Percentiles rank a stretch among this genome's conserved stretches.
phyloP scores from a whole-genome alignment of 2,329 filamentous ascomycete genomes.

The Aspergillus caelatus region DNA sequence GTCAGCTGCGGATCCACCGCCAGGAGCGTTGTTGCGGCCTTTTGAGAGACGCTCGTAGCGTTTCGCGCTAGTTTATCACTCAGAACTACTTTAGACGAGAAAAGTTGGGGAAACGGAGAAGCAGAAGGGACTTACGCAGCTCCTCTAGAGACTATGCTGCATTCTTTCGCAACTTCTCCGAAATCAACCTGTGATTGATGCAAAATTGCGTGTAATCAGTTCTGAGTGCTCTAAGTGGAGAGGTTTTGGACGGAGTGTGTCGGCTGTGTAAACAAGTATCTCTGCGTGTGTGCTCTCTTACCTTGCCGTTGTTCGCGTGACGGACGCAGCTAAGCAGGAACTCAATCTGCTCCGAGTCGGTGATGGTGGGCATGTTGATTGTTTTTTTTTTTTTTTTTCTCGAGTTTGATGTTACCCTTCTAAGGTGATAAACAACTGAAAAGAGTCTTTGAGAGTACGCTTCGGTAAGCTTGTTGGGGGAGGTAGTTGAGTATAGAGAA shows the following conservation, averaged over 20 bases:
- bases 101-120: slow-evolving; percentile 20
- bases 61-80: slow-evolving; percentile 57
- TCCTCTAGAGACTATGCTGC: slow-evolving; percentile 64
- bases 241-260: background rate
- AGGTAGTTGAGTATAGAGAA: background rate
- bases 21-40: slow-evolving; percentile 15
- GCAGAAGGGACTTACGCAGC: slow-evolving; percentile 62
- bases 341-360: slow-evolving; percentile 62
- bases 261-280: background rate
- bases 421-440: background rate
- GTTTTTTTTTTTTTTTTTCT: too few species aligned
- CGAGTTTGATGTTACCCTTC: background rate
- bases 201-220: background rate
- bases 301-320: slow-evolving; percentile 62
- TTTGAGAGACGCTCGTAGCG: slow-evolving; percentile 69
- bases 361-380: slow-evolving; percentile 54
- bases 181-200: slow-evolving; percentile 63
- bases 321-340: slow-evolving; percentile 70
- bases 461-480: background rate
- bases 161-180: slow-evolving; percentile 64
- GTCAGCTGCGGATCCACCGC: slow-evolving; percentile 48
- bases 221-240: too few species aligned
- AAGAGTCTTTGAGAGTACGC: background rate
- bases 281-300: slow-evolving; percentile 35
- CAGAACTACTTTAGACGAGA: too few species aligned